Base-by-base conservation (phyloP, 23 red algal genomes). In the Pyropia yezoensis region DNA sequence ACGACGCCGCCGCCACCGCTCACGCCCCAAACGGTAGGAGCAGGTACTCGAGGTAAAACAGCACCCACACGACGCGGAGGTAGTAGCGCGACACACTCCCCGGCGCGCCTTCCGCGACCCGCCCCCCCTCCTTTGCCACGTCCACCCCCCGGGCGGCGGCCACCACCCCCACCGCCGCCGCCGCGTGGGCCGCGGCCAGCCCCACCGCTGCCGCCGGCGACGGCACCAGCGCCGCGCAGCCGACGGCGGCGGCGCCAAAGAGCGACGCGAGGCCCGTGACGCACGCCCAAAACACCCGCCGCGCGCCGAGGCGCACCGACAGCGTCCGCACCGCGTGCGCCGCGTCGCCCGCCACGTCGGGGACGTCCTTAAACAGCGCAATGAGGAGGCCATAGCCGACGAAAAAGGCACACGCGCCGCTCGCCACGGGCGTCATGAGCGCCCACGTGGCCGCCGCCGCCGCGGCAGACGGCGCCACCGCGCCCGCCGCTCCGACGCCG, bases 11-110 rank as follows among this genome's bases (percentile, higher is more conserved):
- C 30, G 30, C 39, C 39, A 33, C 30, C 11, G 6, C 39, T 47
- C 39, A 47, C 6, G 76, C 75, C 24, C 64, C 75, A 27, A 96
- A 57, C 12, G 91, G 91, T 19, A 96, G 67, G 2, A 88, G 51
- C n/a, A 96, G 49, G 65, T 96, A 96, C 63, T 90, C 92, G 16
- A 84, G 60, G 49, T 96, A 96, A 71, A 96, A 96, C 12, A 62
- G 21, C 60, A 71, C 81, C 92, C 92, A 96, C 11, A 70, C 57
- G 24, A 89, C 50, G 26, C 47, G 62, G 71, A 90, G 87, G 70
- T 96, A 96, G 55, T 62, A 89, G 16, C 66, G 47, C 28, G 77
- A 78, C 19, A 96, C 39, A 8, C 39, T 47, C 4, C 39, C 39
- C 39, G 39, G 39, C 6, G 39, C 39, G 39, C 39, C 39, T 1